Evolutionary conservation across 2,329 filamentous ascomycete genomes (phyloP).

Genomic region (Cladophialophora bantiana): DNA sequence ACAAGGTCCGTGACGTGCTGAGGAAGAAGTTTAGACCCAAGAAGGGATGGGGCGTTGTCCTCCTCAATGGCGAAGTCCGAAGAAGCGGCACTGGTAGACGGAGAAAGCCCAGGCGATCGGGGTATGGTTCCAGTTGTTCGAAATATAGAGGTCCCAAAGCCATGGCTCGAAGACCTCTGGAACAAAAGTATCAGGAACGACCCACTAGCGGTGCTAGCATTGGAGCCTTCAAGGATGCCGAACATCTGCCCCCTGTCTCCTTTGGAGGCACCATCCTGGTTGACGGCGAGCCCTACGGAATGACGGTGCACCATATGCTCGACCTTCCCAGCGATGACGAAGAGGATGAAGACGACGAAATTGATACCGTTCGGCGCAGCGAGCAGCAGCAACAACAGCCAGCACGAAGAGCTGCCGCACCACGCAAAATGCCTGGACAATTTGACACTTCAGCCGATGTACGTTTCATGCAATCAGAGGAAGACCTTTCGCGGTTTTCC

Average conservation of each 20-base stretch:
- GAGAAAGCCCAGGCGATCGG: constrained; percentile 35
- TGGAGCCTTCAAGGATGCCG: constrained; percentile 83
- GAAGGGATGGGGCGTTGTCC: constrained; percentile 65
- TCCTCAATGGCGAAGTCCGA: constrained; percentile 65
- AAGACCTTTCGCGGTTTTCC: constrained; percentile 48
- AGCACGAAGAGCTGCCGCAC: constrained; percentile 55
- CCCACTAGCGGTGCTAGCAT: constrained; percentile 91
- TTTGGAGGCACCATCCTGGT: constrained; percentile 87
- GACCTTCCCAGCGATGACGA: constrained; percentile 69
- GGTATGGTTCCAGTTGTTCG: constrained; percentile 23
- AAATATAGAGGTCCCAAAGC: constrained; percentile 23
- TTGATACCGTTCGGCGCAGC: constrained; percentile 44
- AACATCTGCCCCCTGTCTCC: constrained; percentile 87
- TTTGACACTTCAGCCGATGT: constrained; percentile 45
- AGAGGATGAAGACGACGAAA: constrained; percentile 51
- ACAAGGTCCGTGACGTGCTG: constrained; percentile 64
- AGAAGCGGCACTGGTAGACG: constrained; percentile 55
- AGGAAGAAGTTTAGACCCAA: constrained; percentile 64
- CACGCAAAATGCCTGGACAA: constrained; percentile 41
- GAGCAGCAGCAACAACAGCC: constrained; percentile 32
- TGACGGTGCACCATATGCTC: constrained; percentile 97
- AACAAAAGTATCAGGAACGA: constrained; percentile 81
- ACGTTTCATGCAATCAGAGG: constrained; percentile 49
- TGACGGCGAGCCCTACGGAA: constrained; percentile 83
- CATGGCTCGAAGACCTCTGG: constrained; percentile 30